A percentile compares a stretch with the other conserved stretches of the same genome.
These are phyloP conservation scores for Termitomyces sp. DNA, from an alignment of 768 basidiomycete genomes.

Conservation along the genomic window DNA sequence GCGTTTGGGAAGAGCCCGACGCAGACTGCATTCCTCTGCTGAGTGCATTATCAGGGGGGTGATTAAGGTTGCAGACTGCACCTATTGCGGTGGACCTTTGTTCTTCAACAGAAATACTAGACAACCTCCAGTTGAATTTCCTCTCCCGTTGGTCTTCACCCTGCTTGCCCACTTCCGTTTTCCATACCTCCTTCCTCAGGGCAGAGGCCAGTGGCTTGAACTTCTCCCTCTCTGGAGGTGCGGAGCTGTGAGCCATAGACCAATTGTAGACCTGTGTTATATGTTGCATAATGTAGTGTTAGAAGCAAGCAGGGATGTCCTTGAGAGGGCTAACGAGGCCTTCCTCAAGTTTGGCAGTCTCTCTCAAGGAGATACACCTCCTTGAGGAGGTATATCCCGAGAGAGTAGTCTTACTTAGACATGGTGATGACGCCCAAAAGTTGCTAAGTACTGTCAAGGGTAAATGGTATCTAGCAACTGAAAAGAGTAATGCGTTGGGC, in stretches of 20 bases:
- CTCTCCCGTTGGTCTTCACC: neutral
- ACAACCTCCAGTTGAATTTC: neutral
- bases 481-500: too few relatives aligned
- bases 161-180: neutral
- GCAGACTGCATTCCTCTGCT: neutral
- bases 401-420: too few relatives aligned
- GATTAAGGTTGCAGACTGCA: neutral
- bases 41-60: neutral
- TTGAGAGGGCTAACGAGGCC: too few relatives aligned
- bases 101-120: neutral
- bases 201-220: neutral
- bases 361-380: too few relatives aligned
- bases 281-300: neutral
- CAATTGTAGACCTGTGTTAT: neutral
- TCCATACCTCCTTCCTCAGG: neutral
- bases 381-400: too few relatives aligned
- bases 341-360: too few relatives aligned
- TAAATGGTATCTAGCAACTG: too few relatives aligned
- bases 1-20: neutral
- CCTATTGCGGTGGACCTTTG: neutral
- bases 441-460: too few relatives aligned
- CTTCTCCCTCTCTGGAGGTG: neutral
- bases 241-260: neutral
- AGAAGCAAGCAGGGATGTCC: neutral
- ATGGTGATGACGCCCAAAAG: too few relatives aligned